Percentiles rank a stretch among this genome's conserved stretches.
phyloP scores from a whole-genome alignment of 106 monocot species.

The Narthecium ossifragum region DNA sequence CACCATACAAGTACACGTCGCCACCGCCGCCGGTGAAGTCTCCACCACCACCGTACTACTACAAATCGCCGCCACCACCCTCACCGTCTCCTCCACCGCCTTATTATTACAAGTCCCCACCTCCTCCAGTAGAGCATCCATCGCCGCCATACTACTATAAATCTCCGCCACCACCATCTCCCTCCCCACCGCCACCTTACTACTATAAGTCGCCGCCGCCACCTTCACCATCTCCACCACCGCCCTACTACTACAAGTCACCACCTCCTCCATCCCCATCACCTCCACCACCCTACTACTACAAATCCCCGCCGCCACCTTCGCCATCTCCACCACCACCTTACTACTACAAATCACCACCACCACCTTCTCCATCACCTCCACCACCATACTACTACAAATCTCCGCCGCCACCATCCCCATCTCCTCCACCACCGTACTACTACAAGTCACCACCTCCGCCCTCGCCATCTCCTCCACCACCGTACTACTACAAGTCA shows the following conservation, averaged over 20 bases:
- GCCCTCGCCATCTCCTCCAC: not conserved
- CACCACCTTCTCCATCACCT: not conserved
- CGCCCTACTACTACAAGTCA: slow-evolving; percentile 1
- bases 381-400: not conserved
- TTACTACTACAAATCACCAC: slow-evolving; percentile 2
- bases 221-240: not conserved
- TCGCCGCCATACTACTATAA: not conserved
- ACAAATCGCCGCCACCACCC: not conserved
- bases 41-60: not conserved
- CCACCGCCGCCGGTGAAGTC: not conserved
- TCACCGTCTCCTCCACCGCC: not conserved
- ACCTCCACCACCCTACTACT: not conserved
- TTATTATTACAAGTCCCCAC: not conserved
- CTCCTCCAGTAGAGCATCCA: not conserved
- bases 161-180: not conserved
- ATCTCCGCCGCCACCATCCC: not conserved
- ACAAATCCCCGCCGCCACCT: slow-evolving; percentile 1
- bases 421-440: not conserved
- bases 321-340: not conserved
- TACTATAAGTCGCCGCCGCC: not conserved
- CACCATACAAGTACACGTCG: not conserved
- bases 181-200: not conserved
- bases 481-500: slow-evolving; percentile 2
- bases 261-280: not conserved
- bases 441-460: not conserved